Evolutionary conservation across 805 yeast genomes (phyloP).

Genomic region (Metschnikowia cubensis): DNA sequence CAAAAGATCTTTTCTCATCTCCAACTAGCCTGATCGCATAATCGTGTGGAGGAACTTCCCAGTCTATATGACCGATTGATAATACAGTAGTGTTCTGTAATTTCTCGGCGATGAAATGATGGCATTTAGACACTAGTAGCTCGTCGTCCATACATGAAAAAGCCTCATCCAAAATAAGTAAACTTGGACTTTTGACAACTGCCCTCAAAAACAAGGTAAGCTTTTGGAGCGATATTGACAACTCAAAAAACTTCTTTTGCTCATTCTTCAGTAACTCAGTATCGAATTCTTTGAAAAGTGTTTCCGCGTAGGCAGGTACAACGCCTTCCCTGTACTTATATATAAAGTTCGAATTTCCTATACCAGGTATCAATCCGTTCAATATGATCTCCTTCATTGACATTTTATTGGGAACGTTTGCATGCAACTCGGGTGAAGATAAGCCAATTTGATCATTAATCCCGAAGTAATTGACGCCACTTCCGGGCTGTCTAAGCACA

Average conservation of each 20-base stretch:
- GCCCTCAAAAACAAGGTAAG: constrained; percentile 72
- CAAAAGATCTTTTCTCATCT: constrained; percentile 23
- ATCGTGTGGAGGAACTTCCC: constrained; percentile 76
- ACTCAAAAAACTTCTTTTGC: constrained; percentile 45
- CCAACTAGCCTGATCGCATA: constrained; percentile 31
- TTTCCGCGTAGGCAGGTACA: constrained; percentile 14
- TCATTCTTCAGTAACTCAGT: constrained; percentile 31
- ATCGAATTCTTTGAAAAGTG: constrained; percentile 21
- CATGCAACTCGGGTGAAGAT: constrained; percentile 89
- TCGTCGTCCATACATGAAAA: constrained; percentile 79
- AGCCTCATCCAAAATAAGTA: constrained; percentile 87
- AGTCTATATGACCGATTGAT: constrained; percentile 75
- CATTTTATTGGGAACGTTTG: constrained; percentile 62
- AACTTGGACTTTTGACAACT: constrained; percentile 68
- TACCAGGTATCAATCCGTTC: constrained; percentile 59
- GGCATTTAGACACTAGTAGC: constrained; percentile 30
- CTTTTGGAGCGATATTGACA: constrained; percentile 73
- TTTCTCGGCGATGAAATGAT: constrained; percentile 22
- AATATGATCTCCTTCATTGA: constrained; percentile 55
- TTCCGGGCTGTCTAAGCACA: constrained; percentile 67
- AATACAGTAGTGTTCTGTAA: constrained; percentile 56
- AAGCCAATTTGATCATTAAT: constrained; percentile 79
- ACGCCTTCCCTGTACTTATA: constrained; percentile 33
- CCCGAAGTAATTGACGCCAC: constrained; percentile 65
- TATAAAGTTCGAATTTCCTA: constrained; percentile 57